phyloP scores from a whole-genome alignment of 208 protist species.

The Trypanosoma rangeli region DNA sequence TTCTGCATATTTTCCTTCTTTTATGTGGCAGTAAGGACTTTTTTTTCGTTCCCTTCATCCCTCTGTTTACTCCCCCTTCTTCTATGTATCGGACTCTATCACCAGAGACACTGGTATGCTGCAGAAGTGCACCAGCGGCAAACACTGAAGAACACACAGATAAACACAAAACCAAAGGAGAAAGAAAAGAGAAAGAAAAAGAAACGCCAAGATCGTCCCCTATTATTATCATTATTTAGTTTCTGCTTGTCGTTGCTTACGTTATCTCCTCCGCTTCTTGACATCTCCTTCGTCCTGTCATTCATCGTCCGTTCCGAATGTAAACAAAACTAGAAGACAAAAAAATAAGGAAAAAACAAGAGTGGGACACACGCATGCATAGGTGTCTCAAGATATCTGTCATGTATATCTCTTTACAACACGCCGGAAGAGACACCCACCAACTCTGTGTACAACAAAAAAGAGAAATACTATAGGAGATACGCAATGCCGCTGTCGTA shows the following conservation, averaged over 20 bases:
- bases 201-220: background rate
- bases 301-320: background rate
- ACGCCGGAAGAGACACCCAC: background rate
- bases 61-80: background rate
- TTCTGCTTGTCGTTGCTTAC: background rate
- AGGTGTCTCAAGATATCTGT: background rate
- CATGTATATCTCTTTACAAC: background rate
- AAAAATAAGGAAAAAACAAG: background rate
- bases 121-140: background rate
- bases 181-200: conserved; percentile 5
- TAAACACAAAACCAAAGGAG: background rate
- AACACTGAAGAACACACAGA: background rate
- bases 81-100: conserved; percentile 6
- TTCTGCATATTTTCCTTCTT: background rate
- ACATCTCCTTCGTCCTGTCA: background rate
- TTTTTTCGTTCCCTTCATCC: background rate
- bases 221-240: conserved; percentile 7
- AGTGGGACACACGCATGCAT: background rate
- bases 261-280: background rate
- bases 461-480: conserved; percentile 42
- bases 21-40: too few relatives aligned
- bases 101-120: background rate
- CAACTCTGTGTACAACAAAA: background rate
- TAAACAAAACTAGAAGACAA: background rate
- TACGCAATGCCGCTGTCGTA: conserved; percentile 86